Base-by-base conservation (phyloP, 2,329 filamentous ascomycete genomes). In the Ophiocordyceps camponoti-saundersi region DNA sequence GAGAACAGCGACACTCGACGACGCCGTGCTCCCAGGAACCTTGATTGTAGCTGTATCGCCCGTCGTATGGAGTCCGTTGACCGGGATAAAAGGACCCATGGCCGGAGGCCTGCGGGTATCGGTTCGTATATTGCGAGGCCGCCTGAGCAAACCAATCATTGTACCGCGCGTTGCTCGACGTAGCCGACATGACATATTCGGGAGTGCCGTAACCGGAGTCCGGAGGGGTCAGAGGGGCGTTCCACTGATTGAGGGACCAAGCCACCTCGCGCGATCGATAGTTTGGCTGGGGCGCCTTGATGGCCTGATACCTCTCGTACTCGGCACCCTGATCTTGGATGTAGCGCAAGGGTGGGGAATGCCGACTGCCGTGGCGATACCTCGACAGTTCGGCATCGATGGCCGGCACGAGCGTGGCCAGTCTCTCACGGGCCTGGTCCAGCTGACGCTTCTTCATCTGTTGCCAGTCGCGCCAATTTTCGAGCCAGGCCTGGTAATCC, bases 401-500 rank as follows among this genome's bases (percentile, higher is more conserved):
- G 22, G 68, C 65, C 2, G 72, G 68, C 6, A 73, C 64, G 21
- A 72, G 59, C 1, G 70, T 63, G 6, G 68, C 63, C 20, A 75
- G 60, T 49, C 71, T 68, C 51, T 77, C 73, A 48, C 71, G 70
- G 52, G 63, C 67, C 51, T 71, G 65, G 2, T 64, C 66, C 50
- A 66, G 67, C 53, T 69, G 64, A 53, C 70, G 64, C 63, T 76
- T 75, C 66, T 75, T 77, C 58, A 64, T 66, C 42, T 68, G 63
- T 52, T 71, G 65, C 71, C 74, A 79, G 15, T 75, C 69, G 42
- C 70, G 65, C 75, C 75, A 79, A 61, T 72, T 78, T 50, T 70
- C 69, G 49, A 79, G 61, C 75, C 75, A 79, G 23, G 75, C 75
- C 47, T 73, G 73, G 61, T 77, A 79, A 52, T 79, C 88, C 57